Conservation (phyloP, 2,329 filamentous ascomycete species). For the Mycosphaerelloides madeirae region DNA sequence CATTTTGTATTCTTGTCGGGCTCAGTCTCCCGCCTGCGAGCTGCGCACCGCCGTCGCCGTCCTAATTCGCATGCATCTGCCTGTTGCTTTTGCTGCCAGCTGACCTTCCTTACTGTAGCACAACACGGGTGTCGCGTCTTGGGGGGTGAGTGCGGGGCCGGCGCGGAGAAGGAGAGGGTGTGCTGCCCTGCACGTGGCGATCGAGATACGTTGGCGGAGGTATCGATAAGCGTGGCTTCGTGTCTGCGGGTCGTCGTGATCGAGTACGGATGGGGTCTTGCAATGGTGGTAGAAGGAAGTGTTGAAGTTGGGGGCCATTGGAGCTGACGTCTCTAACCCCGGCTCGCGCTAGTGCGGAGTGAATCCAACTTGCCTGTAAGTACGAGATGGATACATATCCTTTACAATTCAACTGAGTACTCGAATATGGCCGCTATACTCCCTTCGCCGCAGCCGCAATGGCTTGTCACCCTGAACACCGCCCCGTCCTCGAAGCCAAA, state of each 20-base stretch:
- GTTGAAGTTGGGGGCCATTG: no score
- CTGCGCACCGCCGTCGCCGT: background rate
- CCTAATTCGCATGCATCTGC: conserved; percentile 3
- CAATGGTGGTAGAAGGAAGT: no score
- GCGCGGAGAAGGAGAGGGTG: background rate
- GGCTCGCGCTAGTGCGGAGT: no score
- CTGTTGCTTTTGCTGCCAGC: no score
- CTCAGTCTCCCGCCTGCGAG: background rate
- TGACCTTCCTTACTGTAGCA: conserved; percentile 1
- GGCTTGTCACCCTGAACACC: conserved; percentile 75
- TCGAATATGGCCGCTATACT: conserved; percentile 21
- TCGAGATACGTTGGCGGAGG: no score
- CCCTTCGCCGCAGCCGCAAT: conserved; percentile 60
- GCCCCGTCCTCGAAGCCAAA: conserved; percentile 64
- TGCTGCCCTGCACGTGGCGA: background rate
- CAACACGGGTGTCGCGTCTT: conserved; percentile 1
- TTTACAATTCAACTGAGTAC: no score
- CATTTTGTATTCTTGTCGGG: conserved; percentile 39
- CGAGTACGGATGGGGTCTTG: no score
- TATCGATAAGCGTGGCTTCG: no score
- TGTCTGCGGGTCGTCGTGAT: no score
- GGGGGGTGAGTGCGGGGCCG: conserved; percentile 4
- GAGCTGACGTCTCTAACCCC: no score
- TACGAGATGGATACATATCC: no score
- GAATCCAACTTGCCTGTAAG: no score